phyloP scores from a whole-genome alignment of 1,139 yeast species.

The Yamadazyma jaroonii region DNA sequence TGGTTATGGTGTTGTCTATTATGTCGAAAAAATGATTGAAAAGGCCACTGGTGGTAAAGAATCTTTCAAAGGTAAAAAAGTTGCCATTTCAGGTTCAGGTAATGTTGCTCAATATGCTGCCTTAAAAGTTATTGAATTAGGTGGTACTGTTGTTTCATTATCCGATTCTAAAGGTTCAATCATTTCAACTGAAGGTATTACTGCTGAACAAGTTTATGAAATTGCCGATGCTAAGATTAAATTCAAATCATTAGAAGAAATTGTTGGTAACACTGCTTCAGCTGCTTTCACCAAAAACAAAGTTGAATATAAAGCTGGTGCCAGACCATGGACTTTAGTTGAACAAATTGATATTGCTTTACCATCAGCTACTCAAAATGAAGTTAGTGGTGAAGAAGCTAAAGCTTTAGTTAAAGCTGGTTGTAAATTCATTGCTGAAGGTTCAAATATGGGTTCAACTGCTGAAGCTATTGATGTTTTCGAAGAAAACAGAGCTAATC shows the following conservation, averaged over 20 bases:
- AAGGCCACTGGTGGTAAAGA: slow-evolving; percentile 88
- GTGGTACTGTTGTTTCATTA: slow-evolving; percentile 90
- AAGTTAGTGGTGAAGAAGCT: slow-evolving; percentile 96
- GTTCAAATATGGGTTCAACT: slow-evolving; percentile 99
- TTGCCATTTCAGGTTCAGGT: slow-evolving; percentile 96
- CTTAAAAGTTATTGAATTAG: slow-evolving; percentile 92
- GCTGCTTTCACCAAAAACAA: slow-evolving; percentile 55
- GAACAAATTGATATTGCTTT: slow-evolving; percentile 93
- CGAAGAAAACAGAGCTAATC: slow-evolving; percentile 77
- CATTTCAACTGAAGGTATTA: slow-evolving; percentile 74
- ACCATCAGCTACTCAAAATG: slow-evolving; percentile 98
- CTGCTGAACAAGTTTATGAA: slow-evolving; percentile 72
- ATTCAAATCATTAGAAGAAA: slow-evolving; percentile 74
- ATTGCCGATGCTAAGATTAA: slow-evolving; percentile 80
- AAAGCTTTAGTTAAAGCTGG: slow-evolving; percentile 90
- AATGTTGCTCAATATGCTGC: slow-evolving; percentile 99
- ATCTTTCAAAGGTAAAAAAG: slow-evolving; percentile 87
- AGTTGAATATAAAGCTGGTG: slow-evolving; percentile 84
- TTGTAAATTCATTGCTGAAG: slow-evolving; percentile 93
- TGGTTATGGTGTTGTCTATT: slow-evolving; percentile 96
- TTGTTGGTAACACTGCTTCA: slow-evolving; percentile 53
- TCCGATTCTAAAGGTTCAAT: slow-evolving; percentile 94
- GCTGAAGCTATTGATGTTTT: slow-evolving; percentile 94
- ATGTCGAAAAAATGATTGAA: slow-evolving; percentile 96
- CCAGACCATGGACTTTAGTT: slow-evolving; percentile 93